phyloP scores from a whole-genome alignment of 441 rosid genomes.

The Euphorbia schlechtendalii region DNA sequence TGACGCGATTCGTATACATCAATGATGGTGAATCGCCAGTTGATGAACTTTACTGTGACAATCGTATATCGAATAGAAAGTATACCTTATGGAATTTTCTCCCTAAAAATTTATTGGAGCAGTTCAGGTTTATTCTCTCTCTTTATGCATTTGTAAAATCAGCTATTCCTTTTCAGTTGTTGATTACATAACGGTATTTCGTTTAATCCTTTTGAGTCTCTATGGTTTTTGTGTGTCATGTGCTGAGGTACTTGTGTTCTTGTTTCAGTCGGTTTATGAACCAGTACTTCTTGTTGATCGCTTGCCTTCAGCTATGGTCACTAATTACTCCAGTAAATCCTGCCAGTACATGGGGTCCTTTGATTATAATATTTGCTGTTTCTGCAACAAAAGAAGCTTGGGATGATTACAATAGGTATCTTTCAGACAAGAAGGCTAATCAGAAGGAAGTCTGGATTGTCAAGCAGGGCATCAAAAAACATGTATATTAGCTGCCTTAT shows the following conservation, averaged over 20 bases:
- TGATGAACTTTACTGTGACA: slow-evolving; percentile 62
- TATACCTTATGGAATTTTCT: slow-evolving; percentile 83
- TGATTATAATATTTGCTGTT: slow-evolving; percentile 88
- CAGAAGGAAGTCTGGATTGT: slow-evolving; percentile 96
- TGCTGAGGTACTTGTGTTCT: not conserved
- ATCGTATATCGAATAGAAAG: slow-evolving; percentile 85
- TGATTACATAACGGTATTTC: not conserved
- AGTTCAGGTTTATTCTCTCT: slow-evolving; percentile 58
- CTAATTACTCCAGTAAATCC: slow-evolving; percentile 99
- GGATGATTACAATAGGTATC: slow-evolving; percentile 97
- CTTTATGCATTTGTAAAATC: slow-evolving; percentile 10
- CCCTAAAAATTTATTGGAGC: slow-evolving; percentile 93
- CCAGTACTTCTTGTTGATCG: slow-evolving; percentile 96
- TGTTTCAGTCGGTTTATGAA: slow-evolving; percentile 93
- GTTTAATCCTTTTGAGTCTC: slow-evolving; percentile 6
- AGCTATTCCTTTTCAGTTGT: not conserved
- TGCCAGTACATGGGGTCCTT: slow-evolving; percentile 99
- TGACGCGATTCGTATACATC: slow-evolving; percentile 92
- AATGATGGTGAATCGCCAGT: slow-evolving; percentile 65
- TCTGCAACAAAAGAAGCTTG: slow-evolving; percentile 99
- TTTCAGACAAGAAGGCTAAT: slow-evolving; percentile 93
- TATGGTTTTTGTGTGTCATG: not conserved
- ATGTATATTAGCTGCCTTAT: slow-evolving; percentile 41
- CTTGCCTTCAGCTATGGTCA: slow-evolving; percentile 99
- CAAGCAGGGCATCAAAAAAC: slow-evolving; percentile 63